These are phyloP conservation scores for Tuber aestivum DNA, from an alignment of 495 filamentous ascomycete genomes.

Conservation along the genomic window DNA sequence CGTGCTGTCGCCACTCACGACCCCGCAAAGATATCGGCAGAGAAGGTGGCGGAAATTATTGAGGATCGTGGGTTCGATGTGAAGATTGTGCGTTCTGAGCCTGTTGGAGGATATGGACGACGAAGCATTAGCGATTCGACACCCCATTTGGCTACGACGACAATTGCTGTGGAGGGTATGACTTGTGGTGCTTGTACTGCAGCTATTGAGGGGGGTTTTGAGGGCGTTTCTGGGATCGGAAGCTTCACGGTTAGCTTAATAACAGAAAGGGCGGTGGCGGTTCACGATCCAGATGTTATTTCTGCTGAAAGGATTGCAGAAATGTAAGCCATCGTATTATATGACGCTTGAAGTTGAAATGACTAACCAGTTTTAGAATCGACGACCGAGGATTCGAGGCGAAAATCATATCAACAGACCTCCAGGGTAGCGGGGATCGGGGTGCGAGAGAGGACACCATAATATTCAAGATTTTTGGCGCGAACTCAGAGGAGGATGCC, in stretches of 20 bases:
- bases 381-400: constrained; percentile 91
- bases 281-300: constrained; percentile 70
- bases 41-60: constrained; percentile 48
- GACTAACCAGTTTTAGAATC: constrained; percentile 52
- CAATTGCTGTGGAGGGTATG: constrained; percentile 85
- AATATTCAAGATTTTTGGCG: constrained; percentile 72
- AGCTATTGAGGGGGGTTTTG: constrained; percentile 78
- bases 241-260: constrained; percentile 91
- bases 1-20: constrained; percentile 87
- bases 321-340: constrained; percentile 47
- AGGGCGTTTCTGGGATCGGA: constrained; percentile 65
- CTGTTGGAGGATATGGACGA: constrained; percentile 48
- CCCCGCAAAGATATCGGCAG: constrained; percentile 54
- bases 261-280: constrained; percentile 82
- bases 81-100: constrained; percentile 77
- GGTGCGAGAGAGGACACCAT: constrained; percentile 53
- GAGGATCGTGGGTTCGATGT: constrained; percentile 94
- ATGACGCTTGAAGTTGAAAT: constrained; percentile 49
- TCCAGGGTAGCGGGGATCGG: constrained; percentile 48
- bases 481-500: constrained; percentile 64
- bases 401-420: constrained; percentile 60
- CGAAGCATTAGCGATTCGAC: constrained; percentile 43
- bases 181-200: constrained; percentile 94
- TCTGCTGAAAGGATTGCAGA: constrained; percentile 62
- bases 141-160: constrained; percentile 56